Evolutionary conservation across 169 alveolate species (phyloP).

Genomic region (Babesia ovata): DNA sequence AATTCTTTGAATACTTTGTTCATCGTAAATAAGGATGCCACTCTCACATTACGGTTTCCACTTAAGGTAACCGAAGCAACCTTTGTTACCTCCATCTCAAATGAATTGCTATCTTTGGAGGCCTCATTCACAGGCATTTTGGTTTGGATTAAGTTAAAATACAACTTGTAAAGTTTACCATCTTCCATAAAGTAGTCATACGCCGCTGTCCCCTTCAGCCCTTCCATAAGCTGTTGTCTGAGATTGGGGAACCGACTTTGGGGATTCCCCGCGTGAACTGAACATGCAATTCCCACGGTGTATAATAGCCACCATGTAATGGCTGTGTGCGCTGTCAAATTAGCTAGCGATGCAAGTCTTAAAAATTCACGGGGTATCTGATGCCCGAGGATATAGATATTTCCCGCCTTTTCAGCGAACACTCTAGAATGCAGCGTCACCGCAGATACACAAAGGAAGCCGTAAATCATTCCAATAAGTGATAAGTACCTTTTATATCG

Average conservation of each 20-base stretch:
- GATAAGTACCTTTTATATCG: not conserved
- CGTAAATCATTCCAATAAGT: not conserved
- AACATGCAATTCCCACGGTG: not conserved
- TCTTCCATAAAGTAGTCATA: conserved; percentile 5
- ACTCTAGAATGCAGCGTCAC: not conserved
- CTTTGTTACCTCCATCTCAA: conserved; percentile 7
- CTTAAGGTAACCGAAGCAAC: conserved; percentile 12
- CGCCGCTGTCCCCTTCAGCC: not conserved
- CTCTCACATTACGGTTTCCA: not conserved
- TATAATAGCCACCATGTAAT: not conserved
- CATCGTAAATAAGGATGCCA: not conserved
- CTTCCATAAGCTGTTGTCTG: not conserved
- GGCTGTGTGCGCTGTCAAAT: no score
- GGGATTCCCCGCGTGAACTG: not conserved
- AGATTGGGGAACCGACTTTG: not conserved
- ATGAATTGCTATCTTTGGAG: not conserved
- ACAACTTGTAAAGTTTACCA: conserved; percentile 16
- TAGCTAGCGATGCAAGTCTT: not conserved
- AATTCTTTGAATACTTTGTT: conserved; percentile 6
- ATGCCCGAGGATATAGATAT: not conserved
- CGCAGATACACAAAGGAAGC: not conserved
- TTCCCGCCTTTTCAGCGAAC: not conserved
- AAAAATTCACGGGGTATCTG: not conserved
- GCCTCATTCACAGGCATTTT: no score
- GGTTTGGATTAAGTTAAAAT: not conserved